Base-by-base conservation (phyloP, 164 flowering plant species). In the Cinnamomum chago region DNA sequence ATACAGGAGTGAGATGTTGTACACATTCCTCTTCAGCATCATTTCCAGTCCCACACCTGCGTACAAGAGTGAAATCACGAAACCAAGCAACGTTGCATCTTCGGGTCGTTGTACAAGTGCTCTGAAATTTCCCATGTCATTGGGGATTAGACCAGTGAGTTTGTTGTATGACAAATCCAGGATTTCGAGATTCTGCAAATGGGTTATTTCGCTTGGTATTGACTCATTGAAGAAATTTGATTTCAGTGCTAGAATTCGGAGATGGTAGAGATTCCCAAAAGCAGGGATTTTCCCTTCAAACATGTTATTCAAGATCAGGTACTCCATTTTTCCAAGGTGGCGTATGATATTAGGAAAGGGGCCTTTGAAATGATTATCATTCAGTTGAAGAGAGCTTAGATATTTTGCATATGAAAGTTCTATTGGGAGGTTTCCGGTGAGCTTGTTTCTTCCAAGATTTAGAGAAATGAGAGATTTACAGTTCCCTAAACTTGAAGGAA, bases 391-490 rank as follows among this genome's bases (percentile, higher is more conserved):
- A 22, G 58, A 20, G 6, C 33, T 33, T 2, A 65, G 50, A 24
- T 67, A 0, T 55, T 35, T 72, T 12, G 58, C 75, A 23, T 25
- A 3, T 23, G 3, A 13, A 24, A 76, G 75, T 15, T 67, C 72
- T n/a, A 12, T 50, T 47, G 79, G 79, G 18, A 73, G 33, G 12
- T n/a, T 25, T 9, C 79, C 76, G 11, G 23, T 33, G 35, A 71
- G 70, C 5, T 67, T 51, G 71, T 78, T 78, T 35, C 22, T 15
- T 0, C 67, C 81, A 25, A 75, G 77, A 67, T 74, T 75, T 14
- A 78, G 77, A 30, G 65, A 74, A 68, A 78, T 20, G 22, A 78
- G 81, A 70, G 75, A 78, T 14, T 30, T 20, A 23, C 77, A 74
- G 55, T 75, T 58, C 51, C 67, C 75, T 17, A 78, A 28, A 40